Percentiles rank a stretch among this genome's conserved stretches.
Conservation (phyloP, 1,139 yeast genomes). For the Saccharomyces hybrid region DNA sequence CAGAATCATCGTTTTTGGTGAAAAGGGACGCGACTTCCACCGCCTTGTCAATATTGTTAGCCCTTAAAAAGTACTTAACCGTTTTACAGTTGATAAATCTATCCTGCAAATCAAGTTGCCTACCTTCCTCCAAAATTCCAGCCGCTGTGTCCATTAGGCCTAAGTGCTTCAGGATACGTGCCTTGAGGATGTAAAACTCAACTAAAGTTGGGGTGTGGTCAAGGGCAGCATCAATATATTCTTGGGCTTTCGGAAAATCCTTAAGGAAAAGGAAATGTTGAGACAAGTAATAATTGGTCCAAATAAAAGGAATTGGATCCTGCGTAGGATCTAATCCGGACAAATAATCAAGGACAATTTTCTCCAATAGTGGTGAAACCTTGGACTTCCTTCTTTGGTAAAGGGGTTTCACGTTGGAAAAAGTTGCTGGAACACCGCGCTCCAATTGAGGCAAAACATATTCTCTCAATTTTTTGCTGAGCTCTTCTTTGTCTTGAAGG, state of each 20-base stretch:
- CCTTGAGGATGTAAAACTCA: slow-evolving; percentile 74
- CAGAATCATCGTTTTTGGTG: slow-evolving; percentile 71
- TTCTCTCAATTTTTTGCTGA: slow-evolving; percentile 38
- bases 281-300: slow-evolving; percentile 77
- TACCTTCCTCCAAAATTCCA: slow-evolving; percentile 58
- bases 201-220: slow-evolving; percentile 74
- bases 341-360: slow-evolving; percentile 47
- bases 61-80: slow-evolving; percentile 75
- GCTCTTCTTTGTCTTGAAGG: slow-evolving; percentile 47
- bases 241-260: slow-evolving; percentile 46
- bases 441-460: slow-evolving; percentile 59
- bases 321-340: slow-evolving; percentile 22
- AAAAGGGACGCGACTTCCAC: slow-evolving; percentile 67
- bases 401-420: slow-evolving; percentile 76
- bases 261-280: slow-evolving; percentile 64
- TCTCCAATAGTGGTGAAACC: slow-evolving; percentile 39
- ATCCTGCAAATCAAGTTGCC: slow-evolving; percentile 78
- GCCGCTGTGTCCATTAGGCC: slow-evolving; percentile 60
- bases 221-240: slow-evolving; percentile 56
- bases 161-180: slow-evolving; percentile 67
- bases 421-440: slow-evolving; percentile 87
- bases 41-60: slow-evolving; percentile 72
- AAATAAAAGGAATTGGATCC: slow-evolving; percentile 52
- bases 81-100: slow-evolving; percentile 86
- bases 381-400: slow-evolving; percentile 41